Evolutionary conservation across 2,329 filamentous ascomycete genomes (phyloP).

Genomic region (Cladosporium sp.): DNA sequence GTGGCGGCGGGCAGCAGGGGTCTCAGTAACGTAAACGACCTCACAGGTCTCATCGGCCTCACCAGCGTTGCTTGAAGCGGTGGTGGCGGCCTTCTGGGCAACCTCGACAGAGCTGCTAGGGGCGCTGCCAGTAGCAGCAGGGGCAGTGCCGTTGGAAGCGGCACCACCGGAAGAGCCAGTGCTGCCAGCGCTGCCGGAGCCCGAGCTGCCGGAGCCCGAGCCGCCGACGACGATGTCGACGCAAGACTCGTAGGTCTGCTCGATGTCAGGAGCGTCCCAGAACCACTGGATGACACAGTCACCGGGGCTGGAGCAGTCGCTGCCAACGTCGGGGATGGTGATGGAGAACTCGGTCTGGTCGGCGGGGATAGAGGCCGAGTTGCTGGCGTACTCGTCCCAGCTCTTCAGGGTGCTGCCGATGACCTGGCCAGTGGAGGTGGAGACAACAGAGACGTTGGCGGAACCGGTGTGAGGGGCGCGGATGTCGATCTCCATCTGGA

Average conservation of each 20-base stretch:
- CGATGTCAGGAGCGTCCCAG: conserved; percentile 53
- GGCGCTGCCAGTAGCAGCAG: neutral
- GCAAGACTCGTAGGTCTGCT: conserved; percentile 62
- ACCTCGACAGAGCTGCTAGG: neutral
- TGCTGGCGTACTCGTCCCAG: conserved; percentile 54
- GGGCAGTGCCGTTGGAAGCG: neutral
- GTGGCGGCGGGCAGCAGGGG: conserved; percentile 2
- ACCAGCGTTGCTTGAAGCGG: neutral
- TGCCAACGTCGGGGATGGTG: conserved; percentile 51
- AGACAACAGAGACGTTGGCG: conserved; percentile 57
- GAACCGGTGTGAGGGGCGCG: conserved; percentile 51
- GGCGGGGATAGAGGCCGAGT: conserved; percentile 37
- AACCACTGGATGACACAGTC: conserved; percentile 58
- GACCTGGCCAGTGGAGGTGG: conserved; percentile 42
- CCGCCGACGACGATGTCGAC: conserved; percentile 52
- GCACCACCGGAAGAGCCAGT: neutral
- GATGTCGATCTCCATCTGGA: conserved; percentile 46
- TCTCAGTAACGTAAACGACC: conserved; percentile 11
- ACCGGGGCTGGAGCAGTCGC: conserved; percentile 46
- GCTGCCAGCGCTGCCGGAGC: neutral
- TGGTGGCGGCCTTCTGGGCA: neutral
- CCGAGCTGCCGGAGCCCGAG: neutral
- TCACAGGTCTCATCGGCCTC: conserved; percentile 6
- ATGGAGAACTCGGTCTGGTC: conserved; percentile 50
- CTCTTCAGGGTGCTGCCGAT: conserved; percentile 52